Conservation (phyloP, 164 flowering plant species). For the Chimonanthus salicifolius region DNA sequence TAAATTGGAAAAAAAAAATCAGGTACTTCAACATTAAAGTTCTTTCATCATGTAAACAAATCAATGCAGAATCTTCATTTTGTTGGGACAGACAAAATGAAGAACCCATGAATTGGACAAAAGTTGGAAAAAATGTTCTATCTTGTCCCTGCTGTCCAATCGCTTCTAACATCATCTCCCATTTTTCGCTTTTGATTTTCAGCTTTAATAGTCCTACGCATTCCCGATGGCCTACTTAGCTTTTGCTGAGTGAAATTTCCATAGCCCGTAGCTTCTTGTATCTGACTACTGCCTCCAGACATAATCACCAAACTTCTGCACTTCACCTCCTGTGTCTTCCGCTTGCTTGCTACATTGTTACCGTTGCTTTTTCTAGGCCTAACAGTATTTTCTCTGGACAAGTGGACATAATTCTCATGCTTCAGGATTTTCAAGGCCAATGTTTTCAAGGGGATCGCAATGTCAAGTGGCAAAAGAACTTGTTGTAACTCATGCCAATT, state of each 20-base stretch:
- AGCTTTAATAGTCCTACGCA: background rate
- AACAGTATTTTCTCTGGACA: constrained; percentile 11
- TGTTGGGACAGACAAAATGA: too few relatives aligned
- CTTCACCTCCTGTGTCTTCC: background rate
- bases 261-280: background rate
- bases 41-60: too few relatives aligned
- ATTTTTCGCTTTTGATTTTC: background rate
- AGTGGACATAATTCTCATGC: constrained; percentile 24
- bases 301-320: background rate
- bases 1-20: too few relatives aligned
- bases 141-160: background rate
- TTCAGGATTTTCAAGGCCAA: constrained; percentile 44
- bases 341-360: background rate
- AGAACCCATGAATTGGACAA: too few relatives aligned
- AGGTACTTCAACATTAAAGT: too few relatives aligned
- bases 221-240: background rate
- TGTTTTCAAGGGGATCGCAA: constrained; percentile 53
- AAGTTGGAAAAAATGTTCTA: background rate
- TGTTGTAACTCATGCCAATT: constrained; percentile 68
- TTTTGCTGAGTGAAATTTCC: background rate
- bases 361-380: constrained; percentile 3
- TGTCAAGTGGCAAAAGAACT: constrained; percentile 63
- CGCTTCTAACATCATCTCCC: background rate
- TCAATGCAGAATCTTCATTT: too few relatives aligned
- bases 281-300: background rate